Base-by-base conservation (phyloP, 306 rosid genomes). In the Casuarina glauca region DNA sequence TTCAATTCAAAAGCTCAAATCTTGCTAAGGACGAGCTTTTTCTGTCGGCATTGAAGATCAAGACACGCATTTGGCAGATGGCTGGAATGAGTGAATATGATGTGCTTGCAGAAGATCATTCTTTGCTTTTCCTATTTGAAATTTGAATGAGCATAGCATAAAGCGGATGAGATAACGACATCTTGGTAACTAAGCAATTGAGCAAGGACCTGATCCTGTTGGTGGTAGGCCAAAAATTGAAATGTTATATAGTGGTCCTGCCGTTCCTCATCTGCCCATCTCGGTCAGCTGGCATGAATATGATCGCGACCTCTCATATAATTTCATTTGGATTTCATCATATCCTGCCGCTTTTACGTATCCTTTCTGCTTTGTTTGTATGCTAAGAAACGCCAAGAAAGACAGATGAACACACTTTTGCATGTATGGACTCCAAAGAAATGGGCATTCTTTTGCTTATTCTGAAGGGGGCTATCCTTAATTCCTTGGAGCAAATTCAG, bases 251-350 rank as follows among this genome's bases (percentile, higher is more conserved):
- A 45, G 78, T 72, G 75, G 80, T 81, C 80, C 84, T 63, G 13
- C n/a, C 43, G 38, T 66, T 77, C 73, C 57, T 77, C 78, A 72
- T 19, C 19, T 45, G 78, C 77, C 85, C 62, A 44, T 77, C 75
- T 72, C 81, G 64, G 12, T 58, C 78, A 62, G 32, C n/a, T 66
- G 63, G 79, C 63, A 67, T 70, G 38, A 53, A 17, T 12, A 51
- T 39, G 84, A 81, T 71, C 60, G 85, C 51, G 72, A 76, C 75
- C 39, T 55, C 38, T 64, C 9, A 36, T 20, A 36, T 69, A 69
- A 58, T 62, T n/a, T 10, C 20, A 36, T 45, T 64, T 74, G 63
- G 35, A 38, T 38, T 80, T 80, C 82, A 67, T 35, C 70, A 36
- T 74, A 45, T 63, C 69, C 6, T 63, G 8, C 11, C 43, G 26